Evolutionary conservation across 2,329 filamentous ascomycete genomes (phyloP).

Genomic region (Amphichorda felina): DNA sequence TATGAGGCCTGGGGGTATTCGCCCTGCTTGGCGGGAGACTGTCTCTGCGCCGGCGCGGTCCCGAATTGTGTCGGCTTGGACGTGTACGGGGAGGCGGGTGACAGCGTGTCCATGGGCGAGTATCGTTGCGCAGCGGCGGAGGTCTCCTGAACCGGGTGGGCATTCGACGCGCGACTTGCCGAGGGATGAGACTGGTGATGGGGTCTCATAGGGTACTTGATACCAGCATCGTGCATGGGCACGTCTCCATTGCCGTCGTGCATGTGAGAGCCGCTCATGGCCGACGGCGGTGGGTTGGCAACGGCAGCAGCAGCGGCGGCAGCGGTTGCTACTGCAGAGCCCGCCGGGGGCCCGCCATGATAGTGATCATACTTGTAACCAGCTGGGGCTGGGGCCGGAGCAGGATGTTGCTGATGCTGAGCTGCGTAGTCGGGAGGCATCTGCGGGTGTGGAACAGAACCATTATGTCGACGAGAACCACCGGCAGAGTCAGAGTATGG

Average conservation of each 20-base stretch:
- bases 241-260: conserved; percentile 67
- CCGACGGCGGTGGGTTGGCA: conserved; percentile 44
- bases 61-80: conserved; percentile 49
- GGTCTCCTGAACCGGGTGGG: conserved; percentile 59
- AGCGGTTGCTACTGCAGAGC: conserved; percentile 16
- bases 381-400: conserved; percentile 27
- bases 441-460: conserved; percentile 13
- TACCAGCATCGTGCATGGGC: conserved; percentile 75
- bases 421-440: conserved; percentile 35
- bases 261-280: conserved; percentile 40
- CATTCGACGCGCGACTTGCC: conserved; percentile 38
- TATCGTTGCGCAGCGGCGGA: conserved; percentile 83
- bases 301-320: conserved; percentile 19
- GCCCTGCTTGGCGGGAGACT: conserved; percentile 65
- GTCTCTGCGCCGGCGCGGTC: conserved; percentile 43
- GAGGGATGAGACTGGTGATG: conserved; percentile 65
- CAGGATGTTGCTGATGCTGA: conserved; percentile 20
- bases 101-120: conserved; percentile 87
- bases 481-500: conserved; percentile 53
- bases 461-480: conserved; percentile 54
- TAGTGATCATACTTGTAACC: conserved; percentile 60
- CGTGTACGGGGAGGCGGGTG: conserved; percentile 68
- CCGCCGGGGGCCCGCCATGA: conserved; percentile 24
- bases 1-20: conserved; percentile 51
- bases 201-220: conserved; percentile 76